A percentile compares a stretch with the other conserved stretches of the same genome.
Evolutionary conservation across 106 monocot genomes (phyloP).

Genomic region (Allium sativum): DNA sequence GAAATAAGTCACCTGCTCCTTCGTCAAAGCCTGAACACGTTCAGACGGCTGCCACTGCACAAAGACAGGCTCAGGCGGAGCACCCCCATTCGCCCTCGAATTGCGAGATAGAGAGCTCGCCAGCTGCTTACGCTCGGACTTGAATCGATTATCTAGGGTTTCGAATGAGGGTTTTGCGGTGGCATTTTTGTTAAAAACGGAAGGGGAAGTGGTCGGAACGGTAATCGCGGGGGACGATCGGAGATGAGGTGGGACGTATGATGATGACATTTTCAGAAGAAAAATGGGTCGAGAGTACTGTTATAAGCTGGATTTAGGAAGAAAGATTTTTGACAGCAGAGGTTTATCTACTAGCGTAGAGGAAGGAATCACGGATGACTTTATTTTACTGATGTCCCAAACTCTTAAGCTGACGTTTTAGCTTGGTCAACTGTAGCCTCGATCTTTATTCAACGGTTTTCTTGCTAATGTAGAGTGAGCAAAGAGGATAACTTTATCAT

Average conservation of each 20-base stretch:
- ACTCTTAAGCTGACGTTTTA: no score
- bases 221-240: constrained; percentile 5
- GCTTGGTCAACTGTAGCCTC: no score
- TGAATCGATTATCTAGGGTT: constrained; percentile 11
- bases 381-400: no score
- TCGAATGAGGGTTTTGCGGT: constrained; percentile 12
- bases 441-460: no score
- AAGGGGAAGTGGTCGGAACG: constrained; percentile 5
- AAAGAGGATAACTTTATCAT: no score
- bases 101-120: not conserved
- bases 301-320: no score
- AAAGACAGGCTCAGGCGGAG: constrained; percentile 26
- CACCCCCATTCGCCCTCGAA: not conserved
- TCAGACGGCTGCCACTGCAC: constrained; percentile 37
- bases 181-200: constrained; percentile 8
- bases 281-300: no score
- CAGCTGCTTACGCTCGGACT: not conserved
- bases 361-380: no score
- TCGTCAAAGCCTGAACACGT: constrained; percentile 22
- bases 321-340: no score
- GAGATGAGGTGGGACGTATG: constrained; percentile 43
- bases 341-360: no score
- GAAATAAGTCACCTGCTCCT: constrained; percentile 20
- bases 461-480: no score
- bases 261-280: constrained; percentile 2